phyloP scores from a whole-genome alignment of 108 stramenopile genomes.

The Cyclostephanos tholiformis region DNA sequence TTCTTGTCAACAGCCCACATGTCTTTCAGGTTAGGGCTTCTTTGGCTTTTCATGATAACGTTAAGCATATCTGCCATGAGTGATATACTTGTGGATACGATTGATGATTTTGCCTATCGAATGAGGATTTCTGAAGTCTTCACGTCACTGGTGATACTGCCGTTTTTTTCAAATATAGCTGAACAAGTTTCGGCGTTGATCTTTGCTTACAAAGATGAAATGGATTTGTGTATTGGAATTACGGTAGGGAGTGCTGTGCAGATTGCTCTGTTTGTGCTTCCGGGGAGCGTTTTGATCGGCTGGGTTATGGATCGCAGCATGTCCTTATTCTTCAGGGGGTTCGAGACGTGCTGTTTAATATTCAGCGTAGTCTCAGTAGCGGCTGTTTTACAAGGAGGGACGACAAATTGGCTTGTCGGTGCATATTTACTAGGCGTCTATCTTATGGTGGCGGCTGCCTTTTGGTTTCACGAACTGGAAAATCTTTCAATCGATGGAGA shows the following conservation, averaged over 20 bases:
- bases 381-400: conserved; percentile 84
- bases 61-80: conserved; percentile 87
- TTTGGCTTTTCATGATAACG: conserved; percentile 92
- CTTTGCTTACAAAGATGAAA: conserved; percentile 94
- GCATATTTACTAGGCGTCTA: conserved; percentile 76
- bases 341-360: conserved; percentile 85
- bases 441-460: conserved; percentile 83
- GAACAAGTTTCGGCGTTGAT: conserved; percentile 95
- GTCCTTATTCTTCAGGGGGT: conserved; percentile 87
- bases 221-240: conserved; percentile 96
- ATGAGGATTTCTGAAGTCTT: conserved; percentile 88
- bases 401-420: conserved; percentile 88
- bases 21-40: conserved; percentile 75
- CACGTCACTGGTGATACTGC: conserved; percentile 92
- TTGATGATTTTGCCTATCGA: conserved; percentile 90
- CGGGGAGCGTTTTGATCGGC: conserved; percentile 92
- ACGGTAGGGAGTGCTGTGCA: conserved; percentile 96
- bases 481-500: conserved; percentile 65
- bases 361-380: conserved; percentile 76
- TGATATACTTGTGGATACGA: conserved; percentile 92
- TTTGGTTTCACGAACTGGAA: conserved; percentile 86
- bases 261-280: conserved; percentile 93
- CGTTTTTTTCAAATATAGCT: conserved; percentile 97
- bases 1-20: conserved; percentile 49
- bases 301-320: conserved; percentile 87